phyloP scores from a whole-genome alignment of 225 moss, liverwort and hornwort species.

The Ulota crispa region DNA sequence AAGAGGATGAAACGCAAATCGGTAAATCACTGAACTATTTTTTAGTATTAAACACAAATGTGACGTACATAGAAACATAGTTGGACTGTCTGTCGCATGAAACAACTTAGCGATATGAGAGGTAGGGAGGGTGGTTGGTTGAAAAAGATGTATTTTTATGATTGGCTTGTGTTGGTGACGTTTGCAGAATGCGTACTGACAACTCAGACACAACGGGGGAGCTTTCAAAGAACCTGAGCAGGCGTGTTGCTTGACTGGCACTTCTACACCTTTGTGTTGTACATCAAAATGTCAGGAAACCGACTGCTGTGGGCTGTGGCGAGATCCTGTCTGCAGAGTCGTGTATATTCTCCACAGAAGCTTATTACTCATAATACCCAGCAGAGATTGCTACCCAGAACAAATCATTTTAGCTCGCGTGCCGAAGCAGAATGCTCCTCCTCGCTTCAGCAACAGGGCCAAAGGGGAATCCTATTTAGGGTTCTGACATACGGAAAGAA shows the following conservation, averaged over 20 bases:
- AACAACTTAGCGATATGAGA: slow-evolving; percentile 14
- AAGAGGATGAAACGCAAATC: slow-evolving; percentile 4
- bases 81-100: background rate
- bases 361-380: slow-evolving; percentile 20
- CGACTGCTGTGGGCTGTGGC: slow-evolving; percentile 50
- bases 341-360: slow-evolving; percentile 27
- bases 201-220: background rate
- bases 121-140: slow-evolving; percentile 14
- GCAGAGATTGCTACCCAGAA: slow-evolving; percentile 20
- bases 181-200: slow-evolving; percentile 20
- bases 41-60: background rate
- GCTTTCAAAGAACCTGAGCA: slow-evolving; percentile 14
- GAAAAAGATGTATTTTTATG: background rate
- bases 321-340: slow-evolving; percentile 45
- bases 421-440: slow-evolving; percentile 37
- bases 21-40: background rate
- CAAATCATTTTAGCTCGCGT: slow-evolving; percentile 35
- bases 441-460: slow-evolving; percentile 29
- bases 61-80: slow-evolving; percentile 13
- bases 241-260: slow-evolving; percentile 23
- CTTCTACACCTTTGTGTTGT: background rate
- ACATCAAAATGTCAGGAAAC: slow-evolving; percentile 48
- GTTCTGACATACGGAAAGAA: slow-evolving; percentile 33
- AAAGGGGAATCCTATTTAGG: slow-evolving; percentile 33
- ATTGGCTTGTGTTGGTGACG: slow-evolving; percentile 10